Evolutionary conservation across 2,329 filamentous ascomycete genomes (phyloP).

Genomic region (Apiospora sp.): DNA sequence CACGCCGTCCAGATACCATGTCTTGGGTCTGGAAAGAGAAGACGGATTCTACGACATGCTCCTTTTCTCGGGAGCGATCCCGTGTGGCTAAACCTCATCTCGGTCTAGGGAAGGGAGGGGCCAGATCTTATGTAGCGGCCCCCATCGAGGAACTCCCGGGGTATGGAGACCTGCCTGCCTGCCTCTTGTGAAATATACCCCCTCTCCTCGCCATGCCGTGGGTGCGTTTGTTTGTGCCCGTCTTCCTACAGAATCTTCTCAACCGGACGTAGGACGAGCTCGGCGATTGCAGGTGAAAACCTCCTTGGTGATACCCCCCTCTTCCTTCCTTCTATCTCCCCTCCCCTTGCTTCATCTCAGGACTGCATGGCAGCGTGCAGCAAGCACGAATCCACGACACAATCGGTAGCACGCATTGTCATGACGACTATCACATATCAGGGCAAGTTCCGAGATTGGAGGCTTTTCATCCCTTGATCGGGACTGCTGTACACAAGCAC

Average conservation of each 20-base stretch:
- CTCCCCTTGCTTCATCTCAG: constrained; percentile 5
- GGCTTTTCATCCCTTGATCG: constrained; percentile 12
- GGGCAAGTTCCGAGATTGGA: constrained; percentile 16
- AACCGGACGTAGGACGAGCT: neutral
- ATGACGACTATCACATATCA: neutral
- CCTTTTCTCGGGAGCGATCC: neutral
- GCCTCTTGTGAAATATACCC: neutral
- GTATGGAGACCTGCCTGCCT: constrained; percentile 1
- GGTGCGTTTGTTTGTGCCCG: neutral
- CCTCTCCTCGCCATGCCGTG: constrained; percentile 14
- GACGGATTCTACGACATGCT: neutral
- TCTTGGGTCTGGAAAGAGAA: neutral
- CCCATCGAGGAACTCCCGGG: constrained; percentile 1
- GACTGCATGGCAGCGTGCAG: neutral
- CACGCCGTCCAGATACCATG: neutral
- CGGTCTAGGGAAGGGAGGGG: neutral
- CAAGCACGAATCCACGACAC: constrained; percentile 8
- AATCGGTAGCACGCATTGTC: neutral
- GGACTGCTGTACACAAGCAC: neutral
- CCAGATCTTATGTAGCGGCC: neutral
- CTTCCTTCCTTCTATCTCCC: neutral
- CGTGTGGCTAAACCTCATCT: constrained; percentile 13
- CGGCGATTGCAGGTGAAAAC: constrained; percentile 23
- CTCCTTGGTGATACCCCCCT: constrained; percentile 21
- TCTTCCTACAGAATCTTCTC: neutral